These are phyloP conservation scores for Lentinus brumalis DNA, from an alignment of 768 basidiomycete species.

Conservation along the genomic window DNA sequence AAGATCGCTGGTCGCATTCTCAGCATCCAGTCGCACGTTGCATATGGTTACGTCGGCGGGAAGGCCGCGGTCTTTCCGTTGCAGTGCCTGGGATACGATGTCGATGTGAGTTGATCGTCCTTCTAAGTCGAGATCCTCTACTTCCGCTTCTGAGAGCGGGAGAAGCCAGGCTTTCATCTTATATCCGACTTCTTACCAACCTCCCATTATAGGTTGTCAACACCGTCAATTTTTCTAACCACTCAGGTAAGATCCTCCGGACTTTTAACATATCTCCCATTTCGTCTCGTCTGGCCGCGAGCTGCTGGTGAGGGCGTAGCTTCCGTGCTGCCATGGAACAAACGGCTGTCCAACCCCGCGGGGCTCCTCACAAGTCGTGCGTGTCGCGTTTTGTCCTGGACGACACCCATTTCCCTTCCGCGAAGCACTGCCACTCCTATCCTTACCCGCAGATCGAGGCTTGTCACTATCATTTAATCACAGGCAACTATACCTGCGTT, in stretches of 20 bases:
- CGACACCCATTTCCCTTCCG: no score
- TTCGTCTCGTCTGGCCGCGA: no score
- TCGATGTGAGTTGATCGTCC: constrained; percentile 66
- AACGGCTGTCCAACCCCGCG: no score
- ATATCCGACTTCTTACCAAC: neutral
- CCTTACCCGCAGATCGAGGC: no score
- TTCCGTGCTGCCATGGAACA: no score
- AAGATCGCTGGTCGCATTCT: constrained; percentile 57
- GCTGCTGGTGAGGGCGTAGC: no score
- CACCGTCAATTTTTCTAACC: constrained; percentile 94
- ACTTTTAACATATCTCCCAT: no score
- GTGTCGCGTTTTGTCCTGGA: no score
- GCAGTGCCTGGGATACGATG: constrained; percentile 91
- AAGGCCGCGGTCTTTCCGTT: constrained; percentile 78
- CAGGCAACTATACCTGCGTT: no score
- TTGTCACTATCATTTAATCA: no score
- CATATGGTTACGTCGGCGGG: constrained; percentile 91
- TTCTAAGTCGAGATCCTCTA: neutral
- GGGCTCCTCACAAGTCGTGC: no score
- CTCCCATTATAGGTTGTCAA: constrained; percentile 81
- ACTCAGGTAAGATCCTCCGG: constrained; percentile 71
- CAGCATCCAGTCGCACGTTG: constrained; percentile 92
- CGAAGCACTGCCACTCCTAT: no score
- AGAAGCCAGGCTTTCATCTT: neutral
- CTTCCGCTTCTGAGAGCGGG: constrained; percentile 21